Base-by-base conservation (phyloP, 2,329 filamentous ascomycete species). In the Epichloe elymi region DNA sequence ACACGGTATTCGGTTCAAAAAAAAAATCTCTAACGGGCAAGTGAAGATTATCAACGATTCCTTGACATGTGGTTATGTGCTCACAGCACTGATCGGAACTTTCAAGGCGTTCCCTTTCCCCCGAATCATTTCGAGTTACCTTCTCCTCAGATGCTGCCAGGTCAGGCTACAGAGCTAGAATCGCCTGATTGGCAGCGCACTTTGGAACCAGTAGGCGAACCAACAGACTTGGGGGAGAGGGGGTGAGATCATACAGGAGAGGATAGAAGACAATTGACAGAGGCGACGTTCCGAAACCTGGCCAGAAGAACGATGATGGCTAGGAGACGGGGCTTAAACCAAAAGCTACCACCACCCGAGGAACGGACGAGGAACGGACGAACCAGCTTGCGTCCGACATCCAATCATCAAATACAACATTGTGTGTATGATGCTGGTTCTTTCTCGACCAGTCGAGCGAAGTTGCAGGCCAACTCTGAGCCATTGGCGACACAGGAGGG, bases 101-200 rank as follows among this genome's bases (percentile, higher is more conserved):
- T 74, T 51, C 64, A 68, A 23, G 70, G 69, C 7, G 66, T 73
- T 26, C 65, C 71, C 1, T 73, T 74, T 50, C 72, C 72, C 72
- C 64, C 65, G 5, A 68, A 71, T 56, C 70, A 67, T 46, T 67
- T 73, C 51, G 72, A 75, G 59, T 59, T 75, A 10, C 70, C 71
- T 5, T 73, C 73, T 39, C 72, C 72, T 14, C 67, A 74, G 49
- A 68, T 75, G n/a, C 60, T 61, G 33, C 62, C 70, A 43, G 60
- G 59, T 8, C 57, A 59, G 26, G 47, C 50, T 8, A 33, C n/a
- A 12, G 52, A 43, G 36, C 40, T 50, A 12, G 48, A 39, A 14
- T 52, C 54, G 11, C 49, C 51, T 3, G 47, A 51, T 30, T 20
- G 30, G 46, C 49, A 49, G n/a, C 54, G 51, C 19, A 46, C 35